phyloP scores from a whole-genome alignment of 2,329 filamentous ascomycete genomes.

The Colletotrichum liaoningense region DNA sequence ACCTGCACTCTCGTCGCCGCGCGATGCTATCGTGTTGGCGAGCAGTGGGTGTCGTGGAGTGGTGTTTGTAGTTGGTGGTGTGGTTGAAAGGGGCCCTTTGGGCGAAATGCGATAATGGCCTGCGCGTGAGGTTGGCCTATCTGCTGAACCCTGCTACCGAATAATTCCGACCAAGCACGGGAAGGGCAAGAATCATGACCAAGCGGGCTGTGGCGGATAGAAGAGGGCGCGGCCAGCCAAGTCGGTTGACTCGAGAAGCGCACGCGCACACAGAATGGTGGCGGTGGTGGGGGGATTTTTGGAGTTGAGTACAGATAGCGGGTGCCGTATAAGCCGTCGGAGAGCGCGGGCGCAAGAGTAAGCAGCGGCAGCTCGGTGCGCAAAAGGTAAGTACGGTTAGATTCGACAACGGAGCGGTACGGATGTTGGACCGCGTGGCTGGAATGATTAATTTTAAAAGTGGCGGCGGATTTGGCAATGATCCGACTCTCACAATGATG shows the following conservation, averaged over 20 bases:
- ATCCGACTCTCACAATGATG: slow-evolving; percentile 4
- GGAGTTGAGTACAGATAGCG: background rate
- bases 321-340: slow-evolving; percentile 30
- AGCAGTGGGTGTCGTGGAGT: background rate
- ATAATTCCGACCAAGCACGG: slow-evolving; percentile 20
- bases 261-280: background rate
- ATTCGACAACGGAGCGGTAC: background rate
- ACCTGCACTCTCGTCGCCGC: slow-evolving; percentile 20
- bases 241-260: background rate
- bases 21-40: slow-evolving; percentile 15
- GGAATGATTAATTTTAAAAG: slow-evolving; percentile 29
- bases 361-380: slow-evolving; percentile 3
- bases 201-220: slow-evolving; percentile 12
- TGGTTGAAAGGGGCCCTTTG: background rate
- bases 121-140: slow-evolving; percentile 6
- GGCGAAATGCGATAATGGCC: background rate
- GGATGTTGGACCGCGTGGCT: background rate
- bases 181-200: slow-evolving; percentile 35
- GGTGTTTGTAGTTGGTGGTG: background rate
- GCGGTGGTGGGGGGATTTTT: slow-evolving; percentile 1
- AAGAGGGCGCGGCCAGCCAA: slow-evolving; percentile 7
- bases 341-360: slow-evolving; percentile 5
- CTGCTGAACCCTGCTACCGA: slow-evolving; percentile 16
- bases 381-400: slow-evolving; percentile 3
- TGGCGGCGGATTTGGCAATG: slow-evolving; percentile 16